phyloP scores from a whole-genome alignment of 805 yeast genomes.

The Candida parachauliodes region DNA sequence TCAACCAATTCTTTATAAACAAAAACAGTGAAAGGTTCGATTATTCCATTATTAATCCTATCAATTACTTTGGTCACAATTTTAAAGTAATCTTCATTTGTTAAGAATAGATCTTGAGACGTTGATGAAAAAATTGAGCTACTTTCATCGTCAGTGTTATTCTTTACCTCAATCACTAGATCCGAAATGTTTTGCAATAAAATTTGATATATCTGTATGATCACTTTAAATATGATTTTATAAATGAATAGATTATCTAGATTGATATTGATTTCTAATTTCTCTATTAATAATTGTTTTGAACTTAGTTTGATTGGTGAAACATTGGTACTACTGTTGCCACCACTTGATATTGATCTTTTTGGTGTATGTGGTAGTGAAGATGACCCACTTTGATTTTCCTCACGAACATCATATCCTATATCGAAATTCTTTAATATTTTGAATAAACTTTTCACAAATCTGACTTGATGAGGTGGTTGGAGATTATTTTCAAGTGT shows the following conservation, averaged over 20 bases:
- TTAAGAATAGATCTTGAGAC: constrained; percentile 19
- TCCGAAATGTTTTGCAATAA: constrained; percentile 21
- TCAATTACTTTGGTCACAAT: constrained; percentile 22
- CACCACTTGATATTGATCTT: constrained; percentile 3
- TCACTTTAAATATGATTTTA: constrained; percentile 29
- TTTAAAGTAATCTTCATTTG: constrained; percentile 31
- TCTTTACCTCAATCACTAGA: not conserved
- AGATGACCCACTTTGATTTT: not conserved
- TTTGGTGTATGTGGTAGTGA: constrained; percentile 2
- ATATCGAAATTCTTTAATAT: constrained; percentile 40
- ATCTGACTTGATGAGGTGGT: constrained; percentile 30
- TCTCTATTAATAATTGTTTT: constrained; percentile 39
- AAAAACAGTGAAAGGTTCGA: constrained; percentile 34
- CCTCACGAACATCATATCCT: constrained; percentile 15
- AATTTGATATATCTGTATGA: constrained; percentile 23
- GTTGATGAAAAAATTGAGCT: constrained; percentile 33
- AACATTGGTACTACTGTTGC: constrained; percentile 16
- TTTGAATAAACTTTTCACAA: constrained; percentile 28
- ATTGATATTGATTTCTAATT: constrained; percentile 39
- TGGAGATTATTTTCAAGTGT: not conserved
- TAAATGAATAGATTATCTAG: constrained; percentile 38
- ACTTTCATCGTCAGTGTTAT: constrained; percentile 19
- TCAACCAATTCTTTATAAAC: constrained; percentile 30
- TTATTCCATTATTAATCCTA: constrained; percentile 31
- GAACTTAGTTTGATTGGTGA: constrained; percentile 41